Evolutionary conservation across 352 stramenopile genomes (phyloP).

Genomic region (Pythium insidiosum): DNA sequence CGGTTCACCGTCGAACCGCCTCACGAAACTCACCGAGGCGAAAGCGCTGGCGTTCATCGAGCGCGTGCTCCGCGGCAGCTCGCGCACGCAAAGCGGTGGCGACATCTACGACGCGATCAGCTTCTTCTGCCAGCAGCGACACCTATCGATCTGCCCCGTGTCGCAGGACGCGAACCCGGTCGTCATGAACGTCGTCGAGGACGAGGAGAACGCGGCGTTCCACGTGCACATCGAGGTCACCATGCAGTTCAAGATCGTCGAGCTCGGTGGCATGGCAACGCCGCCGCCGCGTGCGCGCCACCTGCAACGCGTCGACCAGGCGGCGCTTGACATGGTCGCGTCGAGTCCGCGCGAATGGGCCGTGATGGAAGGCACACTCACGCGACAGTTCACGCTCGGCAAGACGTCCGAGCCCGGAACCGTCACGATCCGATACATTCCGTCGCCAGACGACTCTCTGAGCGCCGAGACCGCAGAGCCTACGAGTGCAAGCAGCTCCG

Average conservation of each 20-base stretch:
- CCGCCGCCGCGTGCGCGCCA: background rate
- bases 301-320: too few relatives aligned
- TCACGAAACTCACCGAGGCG: constrained; percentile 26
- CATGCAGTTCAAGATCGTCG: constrained; percentile 75
- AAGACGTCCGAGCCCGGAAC: constrained; percentile 36
- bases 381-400: constrained; percentile 47
- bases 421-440: constrained; percentile 33
- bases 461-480: constrained; percentile 2
- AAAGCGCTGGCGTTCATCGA: constrained; percentile 61
- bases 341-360: constrained; percentile 31
- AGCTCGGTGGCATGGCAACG: constrained; percentile 17
- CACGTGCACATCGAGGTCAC: constrained; percentile 49
- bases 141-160: constrained; percentile 55
- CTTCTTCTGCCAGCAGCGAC: constrained; percentile 53
- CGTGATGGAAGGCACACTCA: constrained; percentile 43
- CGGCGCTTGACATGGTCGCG: background rate
- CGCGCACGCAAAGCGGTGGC: constrained; percentile 62
- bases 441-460: too few relatives aligned
- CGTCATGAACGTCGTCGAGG: constrained; percentile 31
- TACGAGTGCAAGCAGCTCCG: background rate
- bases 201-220: constrained; percentile 16
- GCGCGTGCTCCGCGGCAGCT: constrained; percentile 55
- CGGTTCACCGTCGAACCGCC: constrained; percentile 10
- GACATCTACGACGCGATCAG: constrained; percentile 81
- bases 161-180: constrained; percentile 57